phyloP scores from a whole-genome alignment of 2,329 filamentous ascomycete genomes.

The Drechslera avenae region DNA sequence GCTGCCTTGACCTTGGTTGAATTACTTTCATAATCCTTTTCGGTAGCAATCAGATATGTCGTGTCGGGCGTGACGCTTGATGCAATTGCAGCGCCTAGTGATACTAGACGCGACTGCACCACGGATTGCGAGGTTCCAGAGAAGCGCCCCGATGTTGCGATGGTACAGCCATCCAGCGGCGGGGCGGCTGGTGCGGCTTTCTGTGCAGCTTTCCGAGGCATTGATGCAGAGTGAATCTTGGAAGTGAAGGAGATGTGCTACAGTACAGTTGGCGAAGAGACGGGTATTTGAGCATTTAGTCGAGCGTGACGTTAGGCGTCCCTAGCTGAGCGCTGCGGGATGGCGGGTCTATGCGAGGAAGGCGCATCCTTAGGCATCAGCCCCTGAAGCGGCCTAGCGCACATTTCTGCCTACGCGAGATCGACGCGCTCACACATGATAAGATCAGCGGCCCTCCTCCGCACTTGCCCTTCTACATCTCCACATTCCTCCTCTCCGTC shows the following conservation, averaged over 20 bases:
- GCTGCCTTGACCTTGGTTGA: conserved; percentile 60
- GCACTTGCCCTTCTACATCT: neutral
- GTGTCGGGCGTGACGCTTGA: conserved; percentile 56
- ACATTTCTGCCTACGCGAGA: conserved; percentile 23
- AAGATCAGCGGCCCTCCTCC: conserved; percentile 4
- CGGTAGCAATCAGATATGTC: conserved; percentile 64
- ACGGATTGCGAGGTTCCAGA: conserved; percentile 57
- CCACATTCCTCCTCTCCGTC: neutral
- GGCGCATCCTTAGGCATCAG: conserved; percentile 20
- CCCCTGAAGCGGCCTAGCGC: conserved; percentile 10
- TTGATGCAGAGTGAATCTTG: conserved; percentile 9
- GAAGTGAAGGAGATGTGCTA: neutral
- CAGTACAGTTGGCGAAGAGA: neutral
- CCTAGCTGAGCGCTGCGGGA: neutral
- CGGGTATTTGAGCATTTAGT: conserved; percentile 18
- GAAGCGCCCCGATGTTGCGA: conserved; percentile 68
- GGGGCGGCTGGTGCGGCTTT: conserved; percentile 24
- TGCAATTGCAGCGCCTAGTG: conserved; percentile 57
- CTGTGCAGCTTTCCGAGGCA: conserved; percentile 30
- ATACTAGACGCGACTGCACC: conserved; percentile 54
- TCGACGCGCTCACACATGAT: conserved; percentile 21
- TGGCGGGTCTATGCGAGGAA: conserved; percentile 7
- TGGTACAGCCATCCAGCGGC: conserved; percentile 56
- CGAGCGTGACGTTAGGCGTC: conserved; percentile 6
- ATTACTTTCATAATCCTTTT: conserved; percentile 57